These are phyloP conservation scores for Sutorius eximius DNA, from an alignment of 1,284 basidiomycete species.

Conservation along the genomic window DNA sequence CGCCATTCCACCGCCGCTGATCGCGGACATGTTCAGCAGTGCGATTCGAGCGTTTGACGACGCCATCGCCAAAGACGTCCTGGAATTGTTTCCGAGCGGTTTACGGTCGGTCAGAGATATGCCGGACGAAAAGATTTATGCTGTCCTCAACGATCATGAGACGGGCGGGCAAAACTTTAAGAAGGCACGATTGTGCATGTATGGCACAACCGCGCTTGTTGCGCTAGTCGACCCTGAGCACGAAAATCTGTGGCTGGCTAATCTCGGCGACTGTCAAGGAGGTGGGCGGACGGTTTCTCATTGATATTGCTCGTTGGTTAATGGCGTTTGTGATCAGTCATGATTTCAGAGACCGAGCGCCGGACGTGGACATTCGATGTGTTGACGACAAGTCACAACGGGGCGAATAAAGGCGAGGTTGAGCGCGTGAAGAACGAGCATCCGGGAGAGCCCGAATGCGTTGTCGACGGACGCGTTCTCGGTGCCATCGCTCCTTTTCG, in stretches of 20 bases:
- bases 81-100: slow-evolving; percentile 60
- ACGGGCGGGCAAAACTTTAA: slow-evolving; percentile 58
- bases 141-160: slow-evolving; percentile 62
- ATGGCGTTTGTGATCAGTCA: slow-evolving; percentile 38
- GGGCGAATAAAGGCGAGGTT: slow-evolving; percentile 57
- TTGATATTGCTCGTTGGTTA: not conserved
- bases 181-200: slow-evolving; percentile 67
- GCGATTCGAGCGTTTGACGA: slow-evolving; percentile 64
- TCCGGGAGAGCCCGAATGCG: slow-evolving; percentile 61
- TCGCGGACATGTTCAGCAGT: slow-evolving; percentile 54
- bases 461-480: slow-evolving; percentile 61
- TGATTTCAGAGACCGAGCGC: slow-evolving; percentile 46
- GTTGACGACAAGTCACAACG: slow-evolving; percentile 63
- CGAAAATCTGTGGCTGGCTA: slow-evolving; percentile 68
- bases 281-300: slow-evolving; percentile 40
- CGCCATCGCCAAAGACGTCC: slow-evolving; percentile 62
- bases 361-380: slow-evolving; percentile 54
- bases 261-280: slow-evolving; percentile 72
- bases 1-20: slow-evolving; percentile 43
- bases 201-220: slow-evolving; percentile 70
- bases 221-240: slow-evolving; percentile 65
- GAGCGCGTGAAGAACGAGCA: slow-evolving; percentile 59
- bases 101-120: slow-evolving; percentile 47
- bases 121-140: slow-evolving; percentile 53
- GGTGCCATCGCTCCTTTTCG: slow-evolving; percentile 71